These are phyloP conservation scores for Xylaria intraflava DNA, from an alignment of 495 filamentous ascomycete genomes.

Conservation along the genomic window DNA sequence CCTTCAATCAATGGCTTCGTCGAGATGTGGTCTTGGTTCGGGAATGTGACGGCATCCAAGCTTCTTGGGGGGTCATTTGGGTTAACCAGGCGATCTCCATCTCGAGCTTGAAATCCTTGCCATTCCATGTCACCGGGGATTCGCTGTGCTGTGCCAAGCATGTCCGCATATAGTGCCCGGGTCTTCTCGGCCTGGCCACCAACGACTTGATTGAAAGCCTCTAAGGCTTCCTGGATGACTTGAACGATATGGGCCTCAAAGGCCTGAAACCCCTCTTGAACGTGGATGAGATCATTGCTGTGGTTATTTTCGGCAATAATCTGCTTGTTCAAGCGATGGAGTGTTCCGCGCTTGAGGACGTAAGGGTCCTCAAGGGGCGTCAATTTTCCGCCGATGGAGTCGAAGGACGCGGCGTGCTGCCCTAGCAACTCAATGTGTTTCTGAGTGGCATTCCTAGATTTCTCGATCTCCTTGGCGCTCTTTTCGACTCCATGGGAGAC, in stretches of 20 bases:
- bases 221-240: slow-evolving; percentile 74
- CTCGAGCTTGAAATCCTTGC: slow-evolving; percentile 69
- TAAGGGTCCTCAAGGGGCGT: slow-evolving; percentile 77
- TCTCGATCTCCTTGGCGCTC: slow-evolving; percentile 81
- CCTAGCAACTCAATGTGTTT: slow-evolving; percentile 93
- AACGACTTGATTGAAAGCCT: slow-evolving; percentile 69
- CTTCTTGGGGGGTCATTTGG: slow-evolving; percentile 64
- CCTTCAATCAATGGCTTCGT: slow-evolving; percentile 84
- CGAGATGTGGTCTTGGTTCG: slow-evolving; percentile 76
- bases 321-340: slow-evolving; percentile 82
- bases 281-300: slow-evolving; percentile 76
- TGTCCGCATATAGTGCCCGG: slow-evolving; percentile 73
- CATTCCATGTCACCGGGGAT: slow-evolving; percentile 91
- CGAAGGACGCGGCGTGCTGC: slow-evolving; percentile 69
- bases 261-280: slow-evolving; percentile 79
- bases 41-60: slow-evolving; percentile 66
- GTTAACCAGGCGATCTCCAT: slow-evolving; percentile 67
- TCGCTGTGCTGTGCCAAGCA: slow-evolving; percentile 67
- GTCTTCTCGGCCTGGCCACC: slow-evolving; percentile 74
- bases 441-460: slow-evolving; percentile 77
- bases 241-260: slow-evolving; percentile 84
- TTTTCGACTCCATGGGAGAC: slow-evolving; percentile 77
- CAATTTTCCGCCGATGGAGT: slow-evolving; percentile 61
- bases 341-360: slow-evolving; percentile 70
- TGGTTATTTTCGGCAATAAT: slow-evolving; percentile 92